phyloP scores from a whole-genome alignment of 2,329 filamentous ascomycete genomes.

The Xylaria sp. region DNA sequence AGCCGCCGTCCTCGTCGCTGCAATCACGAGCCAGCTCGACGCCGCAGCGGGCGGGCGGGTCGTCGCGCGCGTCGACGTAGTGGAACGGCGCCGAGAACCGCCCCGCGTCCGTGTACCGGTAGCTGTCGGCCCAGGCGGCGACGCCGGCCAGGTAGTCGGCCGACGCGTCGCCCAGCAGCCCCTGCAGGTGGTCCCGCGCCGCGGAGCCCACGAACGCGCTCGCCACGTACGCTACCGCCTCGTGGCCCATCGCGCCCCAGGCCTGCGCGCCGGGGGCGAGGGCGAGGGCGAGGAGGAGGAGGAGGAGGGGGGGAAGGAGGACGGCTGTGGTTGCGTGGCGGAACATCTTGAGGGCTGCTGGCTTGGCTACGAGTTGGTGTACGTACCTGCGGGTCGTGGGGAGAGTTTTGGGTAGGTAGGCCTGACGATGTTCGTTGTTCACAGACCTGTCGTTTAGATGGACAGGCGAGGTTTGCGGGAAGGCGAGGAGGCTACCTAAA shows the following conservation, averaged over 20 bases:
- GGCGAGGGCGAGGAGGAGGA: constrained; percentile 21
- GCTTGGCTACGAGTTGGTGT: not conserved
- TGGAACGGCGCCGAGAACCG: constrained; percentile 50
- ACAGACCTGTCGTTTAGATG: no score
- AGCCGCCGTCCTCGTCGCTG: constrained; percentile 58
- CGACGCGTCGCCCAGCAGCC: constrained; percentile 47
- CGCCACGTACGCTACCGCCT: constrained; percentile 57
- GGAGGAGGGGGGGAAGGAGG: constrained; percentile 25
- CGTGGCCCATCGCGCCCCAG: constrained; percentile 52
- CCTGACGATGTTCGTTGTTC: no score
- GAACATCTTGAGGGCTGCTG: constrained; percentile 26
- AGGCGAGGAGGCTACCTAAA: no score
- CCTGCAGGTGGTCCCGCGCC: constrained; percentile 47
- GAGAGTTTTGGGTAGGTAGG: no score
- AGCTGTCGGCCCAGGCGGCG: constrained; percentile 55
- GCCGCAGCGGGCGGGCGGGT: constrained; percentile 59
- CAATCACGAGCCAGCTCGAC: constrained; percentile 65
- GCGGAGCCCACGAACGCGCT: constrained; percentile 48
- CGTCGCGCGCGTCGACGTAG: constrained; percentile 66
- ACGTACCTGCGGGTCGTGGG: no score
- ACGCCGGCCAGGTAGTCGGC: constrained; percentile 51
- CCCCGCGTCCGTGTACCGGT: constrained; percentile 49
- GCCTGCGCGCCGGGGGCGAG: constrained; percentile 33
- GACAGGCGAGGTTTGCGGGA: no score
- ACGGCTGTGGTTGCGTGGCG: constrained; percentile 26